These are phyloP conservation scores for Avena eriantha DNA, from an alignment of 176 grass and related monocot species.

Conservation along the genomic window DNA sequence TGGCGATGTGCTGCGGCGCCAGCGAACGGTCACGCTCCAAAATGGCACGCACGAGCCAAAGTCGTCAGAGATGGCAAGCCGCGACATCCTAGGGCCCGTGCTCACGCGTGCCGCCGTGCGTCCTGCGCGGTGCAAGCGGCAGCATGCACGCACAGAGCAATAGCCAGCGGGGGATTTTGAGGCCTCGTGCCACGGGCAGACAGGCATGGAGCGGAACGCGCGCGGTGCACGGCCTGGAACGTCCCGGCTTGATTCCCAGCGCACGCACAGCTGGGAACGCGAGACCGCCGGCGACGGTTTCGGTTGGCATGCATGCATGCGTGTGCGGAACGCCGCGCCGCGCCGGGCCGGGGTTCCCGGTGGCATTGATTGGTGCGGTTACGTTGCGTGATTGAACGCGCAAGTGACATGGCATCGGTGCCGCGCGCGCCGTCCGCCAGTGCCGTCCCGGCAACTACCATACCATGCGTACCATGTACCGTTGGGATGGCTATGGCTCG, in stretches of 20 bases:
- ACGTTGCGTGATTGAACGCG: constrained; percentile 17
- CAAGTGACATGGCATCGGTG: constrained; percentile 31
- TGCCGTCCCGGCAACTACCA: constrained; percentile 29
- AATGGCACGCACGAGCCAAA: not conserved
- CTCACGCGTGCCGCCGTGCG: not conserved
- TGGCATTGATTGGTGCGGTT: constrained; percentile 3
- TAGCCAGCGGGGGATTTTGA: not conserved
- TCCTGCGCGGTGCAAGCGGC: not conserved
- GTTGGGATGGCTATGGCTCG: constrained; percentile 16
- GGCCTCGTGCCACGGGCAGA: not conserved
- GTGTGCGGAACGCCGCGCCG: constrained; percentile 2
- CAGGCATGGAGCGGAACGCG: constrained; percentile 3
- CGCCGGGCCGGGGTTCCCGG: not conserved
- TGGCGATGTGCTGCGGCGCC: no score
- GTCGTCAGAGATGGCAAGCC: not conserved
- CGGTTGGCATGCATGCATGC: not conserved
- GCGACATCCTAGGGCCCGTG: not conserved
- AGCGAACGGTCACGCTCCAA: not conserved
- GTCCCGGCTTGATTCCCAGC: not conserved
- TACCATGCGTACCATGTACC: constrained; percentile 19
- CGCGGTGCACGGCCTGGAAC: not conserved
- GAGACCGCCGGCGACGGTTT: not conserved
- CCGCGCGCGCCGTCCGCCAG: not conserved
- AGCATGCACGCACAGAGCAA: not conserved
- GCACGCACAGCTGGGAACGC: no score